Base-by-base conservation (phyloP, 1,284 basidiomycete genomes). In the Hymenochaete sp. region DNA sequence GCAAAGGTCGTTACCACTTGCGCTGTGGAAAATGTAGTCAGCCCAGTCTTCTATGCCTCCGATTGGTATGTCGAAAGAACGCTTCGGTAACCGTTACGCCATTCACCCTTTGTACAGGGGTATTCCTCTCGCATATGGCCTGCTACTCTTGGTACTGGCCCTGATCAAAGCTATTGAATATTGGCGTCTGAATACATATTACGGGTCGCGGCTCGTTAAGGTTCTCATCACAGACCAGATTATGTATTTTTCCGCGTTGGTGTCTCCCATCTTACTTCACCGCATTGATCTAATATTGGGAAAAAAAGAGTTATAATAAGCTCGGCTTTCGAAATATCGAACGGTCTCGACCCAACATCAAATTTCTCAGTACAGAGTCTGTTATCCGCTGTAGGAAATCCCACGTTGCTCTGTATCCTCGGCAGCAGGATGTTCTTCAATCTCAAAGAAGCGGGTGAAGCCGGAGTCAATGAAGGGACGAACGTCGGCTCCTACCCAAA, bases 181-280 rank as follows among this genome's bases (percentile, higher is more conserved):
- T 26, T 47, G 45, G 45, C 31, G 45, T 16, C 27, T 19, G 25
- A 9, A 10, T 10, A 14, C 10, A 31, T n/a, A 41, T 16, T 24
- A 27, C n/a, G 39, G 32, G 2, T 35, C 33, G 21, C 27, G 5
- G 18, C 45, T 47, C 22, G 28, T 47, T 7, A 41, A 40, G 9
- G 39, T 42, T 11, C 38, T 47, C 13, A 25, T 47, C 9, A 14
- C 16, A 26, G 45, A 47, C 27, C 45, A 47, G 28, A 19, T 27
- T 11, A 14, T 42, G 6, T 42, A 47, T 24, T 47, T 35, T n/a
- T 14, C 35, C 26, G 24, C 42, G 45, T 47, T 33, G 18, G 29
- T 24, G 21, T n/a, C 32, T 31, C 14, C 9, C 29, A 24, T 4
- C 16, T 19, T 13, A 8, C 22, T 39, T n/a, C n/a, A n/a, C n/a